Conservation (phyloP, 2,329 filamentous ascomycete genomes). For the Aspergillus novoparasiticus region DNA sequence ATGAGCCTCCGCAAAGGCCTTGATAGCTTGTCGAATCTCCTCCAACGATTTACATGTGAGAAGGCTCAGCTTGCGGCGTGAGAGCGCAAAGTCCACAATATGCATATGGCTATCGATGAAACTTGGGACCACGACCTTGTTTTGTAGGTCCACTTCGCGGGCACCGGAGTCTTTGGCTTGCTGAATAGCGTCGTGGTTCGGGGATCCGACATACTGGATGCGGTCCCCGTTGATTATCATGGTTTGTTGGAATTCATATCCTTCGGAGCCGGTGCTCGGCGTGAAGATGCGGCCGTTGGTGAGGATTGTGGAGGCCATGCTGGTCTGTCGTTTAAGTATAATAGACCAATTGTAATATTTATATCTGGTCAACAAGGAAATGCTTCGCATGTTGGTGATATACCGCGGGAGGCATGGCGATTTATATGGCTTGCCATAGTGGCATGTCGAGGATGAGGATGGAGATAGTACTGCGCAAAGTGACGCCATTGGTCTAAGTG, state of each 20-base stretch:
- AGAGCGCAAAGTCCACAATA: conserved; percentile 53
- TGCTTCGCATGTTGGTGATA: too few relatives aligned
- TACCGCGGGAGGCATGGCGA: neutral
- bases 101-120: conserved; percentile 57
- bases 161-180: conserved; percentile 24
- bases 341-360: neutral
- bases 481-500: neutral
- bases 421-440: neutral
- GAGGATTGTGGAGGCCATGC: conserved; percentile 25
- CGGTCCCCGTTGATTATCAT: conserved; percentile 46
- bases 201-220: conserved; percentile 46
- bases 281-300: conserved; percentile 39
- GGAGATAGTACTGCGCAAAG: neutral
- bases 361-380: rapidly evolving
- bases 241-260: conserved; percentile 30
- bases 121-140: conserved; percentile 46
- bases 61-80: conserved; percentile 49
- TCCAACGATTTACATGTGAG: conserved; percentile 45
- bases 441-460: neutral
- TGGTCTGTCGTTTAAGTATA: neutral
- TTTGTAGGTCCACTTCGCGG: conserved; percentile 36
- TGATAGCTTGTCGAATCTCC: conserved; percentile 48
- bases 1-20: conserved; percentile 42
- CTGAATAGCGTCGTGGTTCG: conserved; percentile 10
- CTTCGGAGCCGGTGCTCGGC: conserved; percentile 10